These are phyloP conservation scores for Aspergillus indologenus DNA, from an alignment of 495 filamentous ascomycete species.

Conservation along the genomic window DNA sequence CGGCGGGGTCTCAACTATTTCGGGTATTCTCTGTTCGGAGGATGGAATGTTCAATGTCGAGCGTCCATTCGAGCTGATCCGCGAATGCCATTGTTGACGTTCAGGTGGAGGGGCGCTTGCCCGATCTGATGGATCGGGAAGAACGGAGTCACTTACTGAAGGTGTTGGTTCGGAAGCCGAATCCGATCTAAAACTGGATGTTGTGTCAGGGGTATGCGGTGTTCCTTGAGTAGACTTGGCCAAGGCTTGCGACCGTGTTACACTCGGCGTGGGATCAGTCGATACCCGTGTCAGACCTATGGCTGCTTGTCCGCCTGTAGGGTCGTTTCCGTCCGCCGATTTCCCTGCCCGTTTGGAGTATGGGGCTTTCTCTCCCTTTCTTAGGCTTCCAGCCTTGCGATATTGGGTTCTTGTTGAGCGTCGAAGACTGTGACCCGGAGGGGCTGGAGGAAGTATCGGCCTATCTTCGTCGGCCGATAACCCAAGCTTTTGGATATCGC, in stretches of 20 bases:
- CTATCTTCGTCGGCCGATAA: constrained; percentile 67
- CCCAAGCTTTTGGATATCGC: constrained; percentile 45
- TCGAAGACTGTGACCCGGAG: constrained; percentile 73
- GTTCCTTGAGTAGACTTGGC: constrained; percentile 29
- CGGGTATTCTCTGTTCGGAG: constrained; percentile 52
- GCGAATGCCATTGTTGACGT: constrained; percentile 41
- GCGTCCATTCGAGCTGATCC: constrained; percentile 45
- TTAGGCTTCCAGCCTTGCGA: constrained; percentile 74
- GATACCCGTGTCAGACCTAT: constrained; percentile 64
- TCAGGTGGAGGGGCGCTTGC: constrained; percentile 27
- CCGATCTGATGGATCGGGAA: constrained; percentile 11
- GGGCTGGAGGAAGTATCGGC: constrained; percentile 74
- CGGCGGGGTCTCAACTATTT: constrained; percentile 67
- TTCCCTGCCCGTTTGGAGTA: constrained; percentile 72
- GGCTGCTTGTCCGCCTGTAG: constrained; percentile 45
- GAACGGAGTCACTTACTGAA: constrained; percentile 16
- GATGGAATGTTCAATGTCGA: constrained; percentile 39
- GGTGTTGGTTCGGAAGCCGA: constrained; percentile 29
- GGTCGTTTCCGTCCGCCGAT: constrained; percentile 57
- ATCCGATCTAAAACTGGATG: constrained; percentile 28
- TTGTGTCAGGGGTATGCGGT: constrained; percentile 20
- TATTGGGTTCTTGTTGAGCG: constrained; percentile 93
- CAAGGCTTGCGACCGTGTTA: constrained; percentile 23
- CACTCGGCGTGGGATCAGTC: constrained; percentile 66
- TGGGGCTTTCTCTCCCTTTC: constrained; percentile 70